phyloP scores from a whole-genome alignment of 2,329 filamentous ascomycete genomes.

The Aspergillus hortae region DNA sequence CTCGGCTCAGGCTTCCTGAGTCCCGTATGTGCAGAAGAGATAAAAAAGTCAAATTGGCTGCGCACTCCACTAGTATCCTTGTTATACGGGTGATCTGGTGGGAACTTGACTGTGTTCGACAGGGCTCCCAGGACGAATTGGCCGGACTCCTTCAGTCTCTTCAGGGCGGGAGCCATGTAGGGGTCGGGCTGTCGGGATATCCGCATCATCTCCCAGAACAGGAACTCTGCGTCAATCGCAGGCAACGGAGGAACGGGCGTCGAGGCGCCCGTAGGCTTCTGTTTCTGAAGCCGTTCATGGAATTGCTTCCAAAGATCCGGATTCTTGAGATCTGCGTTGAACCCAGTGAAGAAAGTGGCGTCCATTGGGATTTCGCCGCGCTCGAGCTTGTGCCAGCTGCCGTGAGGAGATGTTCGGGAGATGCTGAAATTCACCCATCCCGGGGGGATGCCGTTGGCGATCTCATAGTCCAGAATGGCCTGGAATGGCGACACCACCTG shows the following conservation, averaged over 20 bases:
- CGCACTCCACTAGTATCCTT: constrained; percentile 58
- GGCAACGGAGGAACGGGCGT: constrained; percentile 60
- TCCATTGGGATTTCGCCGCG: constrained; percentile 77
- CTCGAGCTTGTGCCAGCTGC: constrained; percentile 86
- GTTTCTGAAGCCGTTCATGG: constrained; percentile 32
- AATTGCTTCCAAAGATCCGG: constrained; percentile 66
- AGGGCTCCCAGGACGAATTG: constrained; percentile 74
- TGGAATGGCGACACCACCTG: constrained; percentile 90
- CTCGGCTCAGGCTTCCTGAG: constrained; percentile 79
- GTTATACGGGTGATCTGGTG: constrained; percentile 66
- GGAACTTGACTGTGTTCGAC: constrained; percentile 88
- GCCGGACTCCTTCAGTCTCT: constrained; percentile 61
- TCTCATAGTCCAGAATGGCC: constrained; percentile 87
- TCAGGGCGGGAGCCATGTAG: constrained; percentile 81
- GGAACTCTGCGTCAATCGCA: constrained; percentile 67
- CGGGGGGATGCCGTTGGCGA: constrained; percentile 68
- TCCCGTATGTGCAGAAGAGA: constrained; percentile 81
- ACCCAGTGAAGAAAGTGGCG: constrained; percentile 68
- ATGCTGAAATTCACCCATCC: constrained; percentile 94
- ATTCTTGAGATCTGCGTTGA: constrained; percentile 69
- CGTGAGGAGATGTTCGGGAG: constrained; percentile 69
- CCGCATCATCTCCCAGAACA: constrained; percentile 93
- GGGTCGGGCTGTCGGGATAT: constrained; percentile 69
- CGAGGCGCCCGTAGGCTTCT: constrained; percentile 17
- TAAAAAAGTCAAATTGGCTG: constrained; percentile 76